Evolutionary conservation across 2,329 filamentous ascomycete genomes (phyloP).

Genomic region (Akanthomyces lecanii): DNA sequence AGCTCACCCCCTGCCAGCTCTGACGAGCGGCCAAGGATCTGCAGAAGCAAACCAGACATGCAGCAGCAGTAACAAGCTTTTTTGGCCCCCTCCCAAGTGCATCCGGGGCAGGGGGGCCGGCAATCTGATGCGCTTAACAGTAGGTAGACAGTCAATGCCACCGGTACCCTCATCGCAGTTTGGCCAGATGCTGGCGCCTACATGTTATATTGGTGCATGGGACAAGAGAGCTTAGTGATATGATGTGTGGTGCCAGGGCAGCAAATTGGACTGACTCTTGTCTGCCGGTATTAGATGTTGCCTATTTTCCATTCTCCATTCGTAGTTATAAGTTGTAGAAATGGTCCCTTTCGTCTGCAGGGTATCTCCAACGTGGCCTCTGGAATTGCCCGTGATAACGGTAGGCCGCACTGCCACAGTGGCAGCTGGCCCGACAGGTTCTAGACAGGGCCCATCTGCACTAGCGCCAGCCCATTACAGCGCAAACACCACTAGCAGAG

Average conservation of each 20-base stretch:
- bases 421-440: not conserved
- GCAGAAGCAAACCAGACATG: constrained; percentile 1
- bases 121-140: not conserved
- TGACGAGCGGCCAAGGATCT: not conserved
- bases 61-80: constrained; percentile 11
- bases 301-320: no score
- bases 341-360: not conserved
- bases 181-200: not conserved
- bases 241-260: no score
- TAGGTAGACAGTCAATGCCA: not conserved
- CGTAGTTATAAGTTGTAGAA: no score
- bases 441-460: not conserved
- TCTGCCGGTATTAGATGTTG: no score
- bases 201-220: not conserved
- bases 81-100: not conserved
- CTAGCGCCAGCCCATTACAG: not conserved
- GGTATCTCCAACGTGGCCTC: not conserved
- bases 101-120: not conserved
- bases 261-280: not conserved
- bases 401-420: not conserved
- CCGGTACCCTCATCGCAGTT: not conserved
- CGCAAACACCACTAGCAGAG: not conserved
- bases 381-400: no score
- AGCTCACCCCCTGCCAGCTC: not conserved
- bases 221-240: not conserved